Evolutionary conservation across 140 eudicot species (phyloP).

Genomic region (Senecio squalidus): DNA sequence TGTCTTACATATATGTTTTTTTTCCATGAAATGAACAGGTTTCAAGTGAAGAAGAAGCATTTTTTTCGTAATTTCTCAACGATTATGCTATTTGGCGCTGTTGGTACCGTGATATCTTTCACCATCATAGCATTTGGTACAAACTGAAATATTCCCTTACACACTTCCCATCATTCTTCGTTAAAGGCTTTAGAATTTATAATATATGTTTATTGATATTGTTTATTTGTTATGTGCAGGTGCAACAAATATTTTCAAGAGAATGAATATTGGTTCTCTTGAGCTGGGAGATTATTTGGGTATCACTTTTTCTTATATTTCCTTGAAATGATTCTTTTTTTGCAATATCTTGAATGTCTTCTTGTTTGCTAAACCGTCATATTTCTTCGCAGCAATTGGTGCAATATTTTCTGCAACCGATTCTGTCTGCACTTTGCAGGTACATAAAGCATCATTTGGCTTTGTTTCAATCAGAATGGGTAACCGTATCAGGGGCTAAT

Average conservation of each 20-base stretch:
- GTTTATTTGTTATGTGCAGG: slow-evolving; percentile 30
- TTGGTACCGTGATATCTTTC: slow-evolving; percentile 70
- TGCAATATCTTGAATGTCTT: neutral
- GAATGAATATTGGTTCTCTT: slow-evolving; percentile 45
- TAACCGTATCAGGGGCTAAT: slow-evolving; percentile 17
- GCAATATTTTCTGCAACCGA: slow-evolving; percentile 80
- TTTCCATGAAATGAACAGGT: slow-evolving; percentile 37
- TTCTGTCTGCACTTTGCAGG: slow-evolving; percentile 88
- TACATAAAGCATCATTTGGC: slow-evolving; percentile 15
- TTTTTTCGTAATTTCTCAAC: slow-evolving; percentile 69
- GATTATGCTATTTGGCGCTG: slow-evolving; percentile 64
- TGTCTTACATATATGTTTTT: neutral
- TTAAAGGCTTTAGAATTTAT: neutral
- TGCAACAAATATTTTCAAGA: slow-evolving; percentile 39
- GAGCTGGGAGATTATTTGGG: slow-evolving; percentile 75
- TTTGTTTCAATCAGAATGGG: neutral
- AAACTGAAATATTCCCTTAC: neutral
- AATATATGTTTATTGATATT: neutral
- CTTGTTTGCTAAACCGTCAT: slow-evolving; percentile 14
- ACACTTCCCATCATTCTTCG: neutral
- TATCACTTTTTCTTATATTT: slow-evolving; percentile 14
- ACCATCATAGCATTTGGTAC: slow-evolving; percentile 62
- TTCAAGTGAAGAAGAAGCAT: slow-evolving; percentile 80
- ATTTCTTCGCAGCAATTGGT: slow-evolving; percentile 49
- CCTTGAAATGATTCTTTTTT: neutral